phyloP scores from a whole-genome alignment of 2,329 filamentous ascomycete species.

The Emydomyces testavorans region DNA sequence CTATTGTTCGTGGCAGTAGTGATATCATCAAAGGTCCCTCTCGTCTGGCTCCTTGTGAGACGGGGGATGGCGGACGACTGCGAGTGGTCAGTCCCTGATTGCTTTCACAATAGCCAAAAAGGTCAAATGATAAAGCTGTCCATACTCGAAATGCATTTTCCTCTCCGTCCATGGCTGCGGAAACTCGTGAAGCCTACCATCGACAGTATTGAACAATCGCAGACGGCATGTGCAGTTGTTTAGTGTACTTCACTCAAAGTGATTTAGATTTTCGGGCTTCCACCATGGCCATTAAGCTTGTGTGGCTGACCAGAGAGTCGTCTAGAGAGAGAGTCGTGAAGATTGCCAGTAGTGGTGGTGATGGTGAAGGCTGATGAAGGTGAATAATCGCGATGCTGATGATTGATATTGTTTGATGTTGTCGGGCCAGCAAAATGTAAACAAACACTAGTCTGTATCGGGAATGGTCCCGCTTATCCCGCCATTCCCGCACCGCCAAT shows the following conservation, averaged over 20 bases:
- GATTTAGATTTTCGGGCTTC: too few species aligned
- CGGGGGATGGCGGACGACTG: conserved; percentile 13
- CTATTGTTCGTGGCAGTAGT: conserved; percentile 44
- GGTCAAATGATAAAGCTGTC: neutral
- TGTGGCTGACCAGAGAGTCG: too few species aligned
- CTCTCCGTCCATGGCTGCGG: conserved; percentile 12
- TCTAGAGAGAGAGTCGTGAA: too few species aligned
- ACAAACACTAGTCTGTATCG: neutral
- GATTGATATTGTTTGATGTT: neutral
- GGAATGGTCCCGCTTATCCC: neutral
- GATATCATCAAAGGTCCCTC: conserved; percentile 37
- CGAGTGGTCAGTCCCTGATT: neutral
- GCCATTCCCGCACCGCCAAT: neutral
- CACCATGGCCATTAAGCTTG: too few species aligned
- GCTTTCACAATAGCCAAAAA: neutral
- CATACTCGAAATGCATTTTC: conserved; percentile 14
- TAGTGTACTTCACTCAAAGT: too few species aligned
- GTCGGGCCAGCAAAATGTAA: neutral
- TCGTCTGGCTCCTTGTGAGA: conserved; percentile 10
- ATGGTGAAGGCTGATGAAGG: neutral
- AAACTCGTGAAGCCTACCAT: neutral
- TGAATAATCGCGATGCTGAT: neutral
- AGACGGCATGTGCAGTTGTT: too few species aligned
- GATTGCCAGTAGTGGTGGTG: too few species aligned
- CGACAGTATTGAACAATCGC: too few species aligned